phyloP scores from a whole-genome alignment of 169 alveolate genomes.

The Eimeria necatrix region DNA sequence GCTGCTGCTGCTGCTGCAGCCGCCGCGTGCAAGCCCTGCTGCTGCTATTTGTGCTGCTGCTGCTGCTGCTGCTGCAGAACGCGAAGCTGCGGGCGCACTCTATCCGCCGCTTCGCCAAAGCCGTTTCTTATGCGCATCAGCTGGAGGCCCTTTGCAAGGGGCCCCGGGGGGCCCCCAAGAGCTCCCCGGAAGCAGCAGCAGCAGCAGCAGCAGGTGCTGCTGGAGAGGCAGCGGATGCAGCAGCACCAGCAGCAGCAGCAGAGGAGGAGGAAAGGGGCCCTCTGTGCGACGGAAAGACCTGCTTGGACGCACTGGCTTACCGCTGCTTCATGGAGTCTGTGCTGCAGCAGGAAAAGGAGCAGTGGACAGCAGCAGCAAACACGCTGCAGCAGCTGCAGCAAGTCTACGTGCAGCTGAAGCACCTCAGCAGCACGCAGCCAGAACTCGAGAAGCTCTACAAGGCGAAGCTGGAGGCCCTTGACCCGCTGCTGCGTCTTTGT shows the following conservation, averaged over 20 bases:
- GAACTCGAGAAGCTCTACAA: background rate
- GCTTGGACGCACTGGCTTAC: constrained; percentile 46
- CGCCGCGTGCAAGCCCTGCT: too few relatives aligned
- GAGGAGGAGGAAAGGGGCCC: background rate
- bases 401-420: constrained; percentile 38
- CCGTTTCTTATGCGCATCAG: background rate
- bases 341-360: constrained; percentile 51
- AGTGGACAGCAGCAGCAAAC: constrained; percentile 1
- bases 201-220: background rate
- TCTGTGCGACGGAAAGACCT: constrained; percentile 51
- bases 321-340: constrained; percentile 15
- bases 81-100: constrained; percentile 22
- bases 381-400: constrained; percentile 64
- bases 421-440: constrained; percentile 11
- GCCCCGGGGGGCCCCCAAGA: background rate
- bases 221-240: background rate
- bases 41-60: background rate
- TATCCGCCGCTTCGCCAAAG: constrained; percentile 57
- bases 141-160: constrained; percentile 41
- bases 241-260: background rate
- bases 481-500: constrained; percentile 50
- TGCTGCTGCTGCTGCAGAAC: background rate
- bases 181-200: background rate
- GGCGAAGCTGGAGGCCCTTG: background rate
- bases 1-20: background rate